Percentiles rank a stretch among this genome's conserved stretches.
Conservation (phyloP, 2,329 filamentous ascomycete genomes). For the Tolypocladium tundrense region DNA sequence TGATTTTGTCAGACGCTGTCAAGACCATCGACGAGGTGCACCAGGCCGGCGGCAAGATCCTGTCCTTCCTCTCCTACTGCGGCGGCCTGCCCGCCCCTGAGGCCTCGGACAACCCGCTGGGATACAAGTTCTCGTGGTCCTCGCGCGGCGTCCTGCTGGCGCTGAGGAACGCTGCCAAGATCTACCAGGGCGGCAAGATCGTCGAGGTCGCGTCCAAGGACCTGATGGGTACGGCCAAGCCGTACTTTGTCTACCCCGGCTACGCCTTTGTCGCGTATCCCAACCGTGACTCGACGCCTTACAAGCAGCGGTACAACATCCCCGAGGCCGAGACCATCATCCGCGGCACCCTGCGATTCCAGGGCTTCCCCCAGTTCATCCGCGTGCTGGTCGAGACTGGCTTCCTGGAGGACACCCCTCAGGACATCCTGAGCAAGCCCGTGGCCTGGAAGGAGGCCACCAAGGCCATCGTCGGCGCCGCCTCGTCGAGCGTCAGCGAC, state of each 20-base stretch:
- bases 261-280: constrained; percentile 87
- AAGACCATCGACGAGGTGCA: constrained; percentile 87
- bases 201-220: constrained; percentile 52
- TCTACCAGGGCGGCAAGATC: constrained; percentile 69
- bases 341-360: constrained; percentile 72
- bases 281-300: constrained; percentile 82
- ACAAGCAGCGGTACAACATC: constrained; percentile 83
- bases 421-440: constrained; percentile 54
- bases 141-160: constrained; percentile 80
- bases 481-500: constrained; percentile 56
- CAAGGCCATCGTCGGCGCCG: constrained; percentile 61
- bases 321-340: constrained; percentile 87
- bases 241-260: constrained; percentile 78
- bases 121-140: constrained; percentile 78
- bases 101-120: constrained; percentile 76
- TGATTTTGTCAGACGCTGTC: constrained; percentile 55
- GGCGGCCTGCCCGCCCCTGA: constrained; percentile 66
- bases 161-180: constrained; percentile 74
- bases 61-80: constrained; percentile 74
- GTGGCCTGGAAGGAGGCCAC: constrained; percentile 81
- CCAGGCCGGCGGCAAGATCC: constrained; percentile 74
- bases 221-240: constrained; percentile 80
- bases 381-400: constrained; percentile 80
- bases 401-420: constrained; percentile 66
- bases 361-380: constrained; percentile 85